Conservation (phyloP, 2,329 filamentous ascomycete genomes). For the Cladophialophora exuberans region DNA sequence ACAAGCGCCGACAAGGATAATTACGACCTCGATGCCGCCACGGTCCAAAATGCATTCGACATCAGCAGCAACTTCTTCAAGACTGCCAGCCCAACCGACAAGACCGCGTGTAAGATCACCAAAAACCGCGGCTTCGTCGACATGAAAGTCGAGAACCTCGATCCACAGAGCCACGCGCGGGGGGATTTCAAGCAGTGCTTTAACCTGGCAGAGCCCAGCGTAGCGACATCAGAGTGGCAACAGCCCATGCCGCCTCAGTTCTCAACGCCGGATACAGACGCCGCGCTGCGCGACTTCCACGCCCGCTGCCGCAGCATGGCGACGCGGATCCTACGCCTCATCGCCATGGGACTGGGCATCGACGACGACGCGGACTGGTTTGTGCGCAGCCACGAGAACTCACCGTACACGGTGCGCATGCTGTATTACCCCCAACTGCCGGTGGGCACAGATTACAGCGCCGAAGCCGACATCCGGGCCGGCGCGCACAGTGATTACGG, state of each 20-base stretch:
- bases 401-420: conserved; percentile 13
- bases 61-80: conserved; percentile 15
- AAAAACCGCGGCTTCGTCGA: conserved; percentile 82
- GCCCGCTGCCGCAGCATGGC: conserved; percentile 73
- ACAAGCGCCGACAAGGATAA: background rate
- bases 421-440: conserved; percentile 18
- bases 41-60: conserved; percentile 13
- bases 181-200: conserved; percentile 92
- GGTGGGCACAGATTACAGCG: conserved; percentile 7
- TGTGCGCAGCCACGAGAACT: conserved; percentile 27
- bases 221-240: conserved; percentile 57
- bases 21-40: conserved; percentile 13
- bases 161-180: conserved; percentile 79
- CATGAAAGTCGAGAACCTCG: conserved; percentile 85
- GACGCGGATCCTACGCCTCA: conserved; percentile 72
- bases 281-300: conserved; percentile 64
- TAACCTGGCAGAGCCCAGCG: conserved; percentile 80
- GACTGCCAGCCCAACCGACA: conserved; percentile 8
- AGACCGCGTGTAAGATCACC: conserved; percentile 15
- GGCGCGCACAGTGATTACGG: conserved; percentile 41
- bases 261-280: conserved; percentile 54
- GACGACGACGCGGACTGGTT: conserved; percentile 37
- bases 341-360: conserved; percentile 75
- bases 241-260: conserved; percentile 76
- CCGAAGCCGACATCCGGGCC: conserved; percentile 32